A percentile compares a stretch with the other conserved stretches of the same genome.
Conservation (phyloP, 179 eudicot genomes). For the Beta corolliflora region DNA sequence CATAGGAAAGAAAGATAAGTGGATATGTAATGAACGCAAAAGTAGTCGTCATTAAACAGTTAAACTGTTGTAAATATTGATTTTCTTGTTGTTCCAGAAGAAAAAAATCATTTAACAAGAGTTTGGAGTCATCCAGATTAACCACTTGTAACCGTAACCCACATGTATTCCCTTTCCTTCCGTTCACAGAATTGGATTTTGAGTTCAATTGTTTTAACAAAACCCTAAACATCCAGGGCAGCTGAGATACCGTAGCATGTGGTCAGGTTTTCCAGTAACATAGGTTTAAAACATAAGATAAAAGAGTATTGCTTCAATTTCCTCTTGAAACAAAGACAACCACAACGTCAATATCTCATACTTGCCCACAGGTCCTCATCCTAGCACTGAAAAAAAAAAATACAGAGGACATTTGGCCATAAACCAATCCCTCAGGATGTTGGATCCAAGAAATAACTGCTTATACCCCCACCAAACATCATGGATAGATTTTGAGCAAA, state of each 20-base stretch:
- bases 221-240: neutral
- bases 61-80: neutral
- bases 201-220: neutral
- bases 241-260: neutral
- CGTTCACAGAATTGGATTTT: neutral
- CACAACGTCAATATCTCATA: constrained; percentile 1
- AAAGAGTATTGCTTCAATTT: neutral
- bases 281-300: neutral
- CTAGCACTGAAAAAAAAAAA: neutral
- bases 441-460: neutral
- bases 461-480: neutral
- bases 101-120: neutral
- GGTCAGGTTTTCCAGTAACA: neutral
- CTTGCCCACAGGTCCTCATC: neutral
- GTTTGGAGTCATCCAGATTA: neutral
- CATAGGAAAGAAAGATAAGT: neutral
- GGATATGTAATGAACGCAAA: neutral
- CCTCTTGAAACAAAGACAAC: neutral
- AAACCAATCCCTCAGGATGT: neutral
- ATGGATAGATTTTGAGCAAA: constrained; percentile 5
- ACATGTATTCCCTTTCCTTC: neutral
- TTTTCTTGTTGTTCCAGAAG: neutral
- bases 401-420: neutral
- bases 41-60: neutral
- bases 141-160: neutral